These are phyloP conservation scores for Geranium rotundifolium DNA, from an alignment of 345 rosid genomes.

Conservation along the genomic window DNA sequence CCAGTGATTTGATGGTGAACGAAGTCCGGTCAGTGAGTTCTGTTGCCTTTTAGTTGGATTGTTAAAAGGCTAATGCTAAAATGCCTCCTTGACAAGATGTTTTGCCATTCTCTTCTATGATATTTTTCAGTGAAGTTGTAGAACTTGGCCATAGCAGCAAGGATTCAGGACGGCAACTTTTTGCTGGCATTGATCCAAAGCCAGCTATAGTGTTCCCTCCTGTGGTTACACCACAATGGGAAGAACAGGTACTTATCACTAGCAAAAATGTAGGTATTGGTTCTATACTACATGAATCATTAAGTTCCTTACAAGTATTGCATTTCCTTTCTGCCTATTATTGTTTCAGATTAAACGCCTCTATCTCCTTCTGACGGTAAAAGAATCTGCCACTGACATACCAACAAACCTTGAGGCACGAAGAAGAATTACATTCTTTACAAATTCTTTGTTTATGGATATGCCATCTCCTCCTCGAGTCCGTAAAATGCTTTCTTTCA, in stretches of 20 bases:
- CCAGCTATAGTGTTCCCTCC: slow-evolving; percentile 91
- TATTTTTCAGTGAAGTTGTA: slow-evolving; percentile 51
- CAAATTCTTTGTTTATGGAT: slow-evolving; percentile 94
- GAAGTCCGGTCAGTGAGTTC: slow-evolving; percentile 68
- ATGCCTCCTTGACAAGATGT: slow-evolving; percentile 1
- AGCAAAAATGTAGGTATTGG: neutral
- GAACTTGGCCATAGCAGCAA: slow-evolving; percentile 81
- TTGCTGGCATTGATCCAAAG: slow-evolving; percentile 78
- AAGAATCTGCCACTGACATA: slow-evolving; percentile 79
- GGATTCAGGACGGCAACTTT: slow-evolving; percentile 90
- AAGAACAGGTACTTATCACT: slow-evolving; percentile 57
- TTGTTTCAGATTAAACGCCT: slow-evolving; percentile 71
- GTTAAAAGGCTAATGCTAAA: neutral
- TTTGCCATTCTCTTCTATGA: slow-evolving; percentile 1
- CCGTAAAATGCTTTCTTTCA: slow-evolving; percentile 91
- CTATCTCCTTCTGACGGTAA: slow-evolving; percentile 80
- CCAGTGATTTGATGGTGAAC: slow-evolving; percentile 90
- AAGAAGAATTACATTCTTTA: slow-evolving; percentile 83
- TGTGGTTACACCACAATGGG: slow-evolving; percentile 65
- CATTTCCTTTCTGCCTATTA: slow-evolving; percentile 7
- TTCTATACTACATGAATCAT: slow-evolving; percentile 1
- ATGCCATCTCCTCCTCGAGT: slow-evolving; percentile 94
- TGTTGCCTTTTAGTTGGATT: slow-evolving; percentile 9
- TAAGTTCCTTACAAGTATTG: slow-evolving; percentile 1
- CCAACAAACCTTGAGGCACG: slow-evolving; percentile 96